Evolutionary conservation across 805 yeast species (phyloP), one percentile per base, ranked within the genome.

Genomic region (Zygoascus flipseniorum): DNA sequence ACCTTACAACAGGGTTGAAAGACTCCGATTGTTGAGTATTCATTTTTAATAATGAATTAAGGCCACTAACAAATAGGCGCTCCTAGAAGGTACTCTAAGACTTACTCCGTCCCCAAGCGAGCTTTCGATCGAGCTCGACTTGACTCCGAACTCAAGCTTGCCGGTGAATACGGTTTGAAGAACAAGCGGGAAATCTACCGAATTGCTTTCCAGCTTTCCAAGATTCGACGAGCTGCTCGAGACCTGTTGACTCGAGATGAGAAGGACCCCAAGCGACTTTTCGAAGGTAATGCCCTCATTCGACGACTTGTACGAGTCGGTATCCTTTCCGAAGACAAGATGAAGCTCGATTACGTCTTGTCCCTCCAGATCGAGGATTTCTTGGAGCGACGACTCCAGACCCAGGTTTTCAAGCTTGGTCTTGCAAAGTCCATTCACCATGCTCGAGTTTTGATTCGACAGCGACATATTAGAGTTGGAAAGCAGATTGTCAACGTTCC

Each of bases 151-250:
- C 87, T 93, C 77, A 92, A 93, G 81, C 87, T 93, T 74, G 97
- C 95, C 73, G 99, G 99, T 83, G 98, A 93, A 80, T 62, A 79
- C 86, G 99, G 99, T 85, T 86, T 93, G 76, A 92, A 89, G 83
- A 93, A 93, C 97, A 93, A 93, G 92, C 88, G 95, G 77, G 99
- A 93, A 81, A 89, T 93, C 77, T 93, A 93, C 95, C 89, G 99
- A 86, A 90, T 93, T 76, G 95, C 95, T 77, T 88, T 86, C 85
- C 98, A 93, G 82, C 87, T 93, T 73, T 93, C 99, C 63, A 93
- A 93, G 85, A 92, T 93, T 76, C 90, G 99, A 83, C 89, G 99
- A 83, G 99, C 99, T 77, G 99, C 99, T 74, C 96, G 99, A 86
- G 98, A 93, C 74, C 82, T 93, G 72, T 85, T 93, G 79, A 93